Evolutionary conservation across 169 alveolate species (phyloP).

Genomic region (Plasmodium ovale): DNA sequence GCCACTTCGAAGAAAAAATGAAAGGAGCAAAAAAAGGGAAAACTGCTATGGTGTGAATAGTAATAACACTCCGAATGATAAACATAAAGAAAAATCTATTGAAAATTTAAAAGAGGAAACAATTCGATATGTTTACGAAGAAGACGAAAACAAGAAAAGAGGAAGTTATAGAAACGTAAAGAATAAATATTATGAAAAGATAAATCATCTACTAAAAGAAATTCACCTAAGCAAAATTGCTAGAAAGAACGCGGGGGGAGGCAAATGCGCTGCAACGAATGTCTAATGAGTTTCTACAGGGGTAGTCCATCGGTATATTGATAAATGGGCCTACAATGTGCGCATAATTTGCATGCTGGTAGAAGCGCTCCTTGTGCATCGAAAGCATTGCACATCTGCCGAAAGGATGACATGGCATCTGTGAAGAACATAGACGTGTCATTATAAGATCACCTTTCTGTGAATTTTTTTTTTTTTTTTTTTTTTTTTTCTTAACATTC

Average conservation of each 20-base stretch:
- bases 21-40: background rate
- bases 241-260: slow-evolving; percentile 35
- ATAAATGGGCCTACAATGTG: no score
- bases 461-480: no score
- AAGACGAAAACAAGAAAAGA: background rate
- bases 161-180: slow-evolving; percentile 4
- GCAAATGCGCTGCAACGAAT: no score
- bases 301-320: no score
- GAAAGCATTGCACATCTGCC: no score
- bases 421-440: no score
- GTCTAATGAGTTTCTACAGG: no score
- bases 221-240: slow-evolving; percentile 42
- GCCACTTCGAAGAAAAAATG: background rate
- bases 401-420: no score
- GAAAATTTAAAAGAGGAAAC: background rate
- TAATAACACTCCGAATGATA: background rate
- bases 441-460: no score
- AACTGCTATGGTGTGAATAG: background rate
- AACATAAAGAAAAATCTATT: background rate
- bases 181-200: slow-evolving; percentile 61
- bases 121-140: background rate
- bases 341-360: no score
- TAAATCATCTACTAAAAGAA: slow-evolving; percentile 34
- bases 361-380: no score
- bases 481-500: no score